A percentile compares a stretch with the other conserved stretches of the same genome.
Evolutionary conservation across 257 asterid genomes (phyloP).

Genomic region (Jasminum sambac): DNA sequence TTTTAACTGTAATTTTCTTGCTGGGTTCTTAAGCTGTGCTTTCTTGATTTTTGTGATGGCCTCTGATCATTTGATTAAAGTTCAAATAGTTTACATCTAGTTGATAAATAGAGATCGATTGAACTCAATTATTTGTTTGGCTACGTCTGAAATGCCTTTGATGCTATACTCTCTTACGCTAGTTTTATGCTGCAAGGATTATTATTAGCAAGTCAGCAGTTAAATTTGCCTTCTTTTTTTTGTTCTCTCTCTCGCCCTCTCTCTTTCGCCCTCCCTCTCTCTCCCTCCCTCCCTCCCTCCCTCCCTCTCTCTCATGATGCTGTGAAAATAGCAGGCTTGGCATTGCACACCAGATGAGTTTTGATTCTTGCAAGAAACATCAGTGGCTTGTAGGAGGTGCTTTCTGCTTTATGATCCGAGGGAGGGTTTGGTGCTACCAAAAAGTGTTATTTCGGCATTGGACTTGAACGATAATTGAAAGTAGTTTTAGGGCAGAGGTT

Average conservation of each 20-base stretch:
- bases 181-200: neutral
- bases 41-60: neutral
- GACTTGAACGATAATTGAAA: constrained; percentile 56
- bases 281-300: no score
- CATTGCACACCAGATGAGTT: constrained; percentile 74
- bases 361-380: constrained; percentile 73
- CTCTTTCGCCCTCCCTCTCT: no score
- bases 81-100: neutral
- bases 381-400: constrained; percentile 61
- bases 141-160: neutral
- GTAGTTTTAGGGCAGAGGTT: constrained; percentile 25
- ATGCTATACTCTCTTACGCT: neutral
- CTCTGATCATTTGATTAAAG: neutral
- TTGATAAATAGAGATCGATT: neutral
- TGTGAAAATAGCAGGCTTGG: constrained; percentile 51
- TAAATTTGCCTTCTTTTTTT: neutral
- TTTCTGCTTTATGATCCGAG: constrained; percentile 69
- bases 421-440: constrained; percentile 65
- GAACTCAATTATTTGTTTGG: neutral
- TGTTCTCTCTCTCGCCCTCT: no score
- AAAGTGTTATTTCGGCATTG: constrained; percentile 73
- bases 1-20: neutral
- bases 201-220: neutral
- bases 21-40: neutral
- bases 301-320: constrained; percentile 36